phyloP scores from a whole-genome alignment of 192 early-diverging fungal genomes.

The Lobulomyces angularis region DNA sequence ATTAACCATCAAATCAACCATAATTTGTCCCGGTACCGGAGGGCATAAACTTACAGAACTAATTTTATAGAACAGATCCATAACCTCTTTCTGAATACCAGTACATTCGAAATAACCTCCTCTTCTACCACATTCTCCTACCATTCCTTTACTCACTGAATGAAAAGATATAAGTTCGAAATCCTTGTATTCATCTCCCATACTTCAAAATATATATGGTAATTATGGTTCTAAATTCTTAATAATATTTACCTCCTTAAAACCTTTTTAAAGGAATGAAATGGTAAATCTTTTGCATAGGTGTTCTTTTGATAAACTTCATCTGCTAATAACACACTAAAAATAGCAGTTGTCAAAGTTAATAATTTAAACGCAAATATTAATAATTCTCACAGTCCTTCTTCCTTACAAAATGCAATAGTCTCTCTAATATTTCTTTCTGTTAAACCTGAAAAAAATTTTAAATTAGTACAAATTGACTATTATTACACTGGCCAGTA shows the following conservation, averaged over 20 bases:
- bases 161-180: slow-evolving; percentile 93
- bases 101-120: slow-evolving; percentile 96
- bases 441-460: slow-evolving; percentile 4
- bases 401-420: too few species aligned
- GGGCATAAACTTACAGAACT: slow-evolving; percentile 87
- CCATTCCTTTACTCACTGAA: slow-evolving; percentile 92
- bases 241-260: slow-evolving; percentile 36
- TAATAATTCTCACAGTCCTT: too few species aligned
- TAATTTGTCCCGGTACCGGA: slow-evolving; percentile 87
- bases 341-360: too few species aligned
- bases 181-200: slow-evolving; percentile 53
- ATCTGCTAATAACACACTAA: slow-evolving; percentile 84
- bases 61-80: slow-evolving; percentile 87
- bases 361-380: too few species aligned
- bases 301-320: slow-evolving; percentile 98
- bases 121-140: slow-evolving; percentile 95
- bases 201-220: slow-evolving; percentile 19
- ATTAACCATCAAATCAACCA: slow-evolving; percentile 86
- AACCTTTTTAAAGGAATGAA: slow-evolving; percentile 95
- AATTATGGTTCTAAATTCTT: background rate
- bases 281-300: slow-evolving; percentile 71
- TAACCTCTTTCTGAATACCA: slow-evolving; percentile 57
- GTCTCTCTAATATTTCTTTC: too few species aligned
- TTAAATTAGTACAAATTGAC: slow-evolving; percentile 1
- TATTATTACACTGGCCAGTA: slow-evolving; percentile 89